Conservation (phyloP, 2,329 filamentous ascomycete species). For the Knoxdaviesia proteae region DNA sequence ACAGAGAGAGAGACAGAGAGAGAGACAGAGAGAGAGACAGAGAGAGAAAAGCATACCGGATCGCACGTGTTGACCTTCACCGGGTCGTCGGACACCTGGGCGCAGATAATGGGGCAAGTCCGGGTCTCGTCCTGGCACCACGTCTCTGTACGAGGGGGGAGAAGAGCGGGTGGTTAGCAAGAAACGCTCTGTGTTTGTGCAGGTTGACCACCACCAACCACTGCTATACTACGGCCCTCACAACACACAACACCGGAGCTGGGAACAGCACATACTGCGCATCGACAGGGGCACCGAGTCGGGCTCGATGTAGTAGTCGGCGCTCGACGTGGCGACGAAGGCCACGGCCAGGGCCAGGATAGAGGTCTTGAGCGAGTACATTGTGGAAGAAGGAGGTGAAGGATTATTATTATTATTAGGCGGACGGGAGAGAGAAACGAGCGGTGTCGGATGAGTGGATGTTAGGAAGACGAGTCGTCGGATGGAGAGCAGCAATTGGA, state of each 20-base stretch:
- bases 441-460: no score
- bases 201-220: no score
- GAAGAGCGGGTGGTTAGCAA: neutral
- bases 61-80: conserved; percentile 46
- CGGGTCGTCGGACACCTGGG: conserved; percentile 30
- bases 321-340: conserved; percentile 29
- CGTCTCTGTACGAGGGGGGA: conserved; percentile 15
- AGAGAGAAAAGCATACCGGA: conserved; percentile 23
- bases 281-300: conserved; percentile 28
- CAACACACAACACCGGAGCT: no score
- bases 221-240: no score
- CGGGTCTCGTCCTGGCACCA: conserved; percentile 47
- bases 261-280: conserved; percentile 23
- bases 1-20: conserved; percentile 3
- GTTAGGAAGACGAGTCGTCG: no score
- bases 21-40: neutral
- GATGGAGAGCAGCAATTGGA: no score
- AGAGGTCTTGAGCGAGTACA: conserved; percentile 33
- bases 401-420: no score
- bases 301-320: conserved; percentile 42
- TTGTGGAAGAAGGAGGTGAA: conserved; percentile 11
- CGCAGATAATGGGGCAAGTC: conserved; percentile 53
- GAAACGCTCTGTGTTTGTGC: neutral
- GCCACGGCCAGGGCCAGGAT: conserved; percentile 32
- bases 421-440: no score